Conservation (phyloP, 1,284 basidiomycete species). For the Irpex rosettiformis region DNA sequence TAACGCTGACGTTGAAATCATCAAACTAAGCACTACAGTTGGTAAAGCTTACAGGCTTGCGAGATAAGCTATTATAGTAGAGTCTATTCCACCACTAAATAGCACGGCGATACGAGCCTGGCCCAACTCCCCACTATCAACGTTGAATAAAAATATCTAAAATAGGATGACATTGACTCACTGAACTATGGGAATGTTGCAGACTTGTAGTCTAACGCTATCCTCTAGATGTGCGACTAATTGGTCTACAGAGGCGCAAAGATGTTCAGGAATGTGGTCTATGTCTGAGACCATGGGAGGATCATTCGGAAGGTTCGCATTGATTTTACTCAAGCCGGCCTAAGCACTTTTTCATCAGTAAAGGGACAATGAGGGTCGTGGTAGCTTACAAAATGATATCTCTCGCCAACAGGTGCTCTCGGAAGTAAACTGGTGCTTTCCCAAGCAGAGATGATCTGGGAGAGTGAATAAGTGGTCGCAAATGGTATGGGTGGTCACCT, state of each 20-base stretch:
- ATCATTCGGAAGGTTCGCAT: conserved; percentile 41
- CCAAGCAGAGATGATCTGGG: not conserved
- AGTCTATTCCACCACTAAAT: conserved; percentile 97
- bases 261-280: conserved; percentile 39
- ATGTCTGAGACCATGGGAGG: conserved; percentile 25
- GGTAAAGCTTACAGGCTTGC: conserved; percentile 58
- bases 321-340: conserved; percentile 45
- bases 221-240: conserved; percentile 51
- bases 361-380: not conserved
- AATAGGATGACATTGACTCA: conserved; percentile 23
- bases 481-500: not conserved
- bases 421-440: not conserved
- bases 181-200: conserved; percentile 45
- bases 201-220: conserved; percentile 62
- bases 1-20: conserved; percentile 25
- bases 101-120: conserved; percentile 77
- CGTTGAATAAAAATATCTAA: not conserved
- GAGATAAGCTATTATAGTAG: conserved; percentile 77
- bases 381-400: not conserved
- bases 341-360: conserved; percentile 22
- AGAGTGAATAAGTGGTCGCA: not conserved
- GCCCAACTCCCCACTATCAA: conserved; percentile 22
- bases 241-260: conserved; percentile 44
- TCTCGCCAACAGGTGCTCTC: not conserved
- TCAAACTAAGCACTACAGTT: not conserved